Base-by-base conservation (phyloP, 1,284 basidiomycete genomes). In the Tilletia indica region DNA sequence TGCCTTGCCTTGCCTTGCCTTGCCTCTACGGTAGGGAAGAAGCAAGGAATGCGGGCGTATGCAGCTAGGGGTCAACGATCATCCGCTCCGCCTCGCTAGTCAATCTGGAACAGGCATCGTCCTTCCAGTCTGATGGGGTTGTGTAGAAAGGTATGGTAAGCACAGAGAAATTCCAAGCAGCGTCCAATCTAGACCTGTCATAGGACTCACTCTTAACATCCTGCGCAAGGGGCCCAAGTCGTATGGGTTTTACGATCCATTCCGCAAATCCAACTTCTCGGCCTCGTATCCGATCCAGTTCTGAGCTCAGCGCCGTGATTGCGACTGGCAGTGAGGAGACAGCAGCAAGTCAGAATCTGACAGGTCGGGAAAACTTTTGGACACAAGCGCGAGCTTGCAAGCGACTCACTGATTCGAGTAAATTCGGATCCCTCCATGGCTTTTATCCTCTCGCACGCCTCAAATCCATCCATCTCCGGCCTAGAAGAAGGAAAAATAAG, bases 381-480 rank as follows among this genome's bases (percentile, higher is more conserved):
- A 31, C 25, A n/a, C n/a, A 45, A 14, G 42, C 14, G 42, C 6
- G 16, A 19, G 21, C 16, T 8, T 19, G 51, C 51, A 19, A 11
- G 51, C 8, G 8, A 54, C 51, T 19, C 3, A 54, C 51, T 54
- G 51, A 54, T 54, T n/a, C 21, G 51, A 8, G 11, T n/a, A 8
- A 11, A 9, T 25, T 54, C 51, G 6, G 51, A 54, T 25, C 51
- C 51, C 6, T 54, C 51, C 19, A 54, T 19, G 6, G 51, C 51
- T 25, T 54, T 54, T 2, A 54, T 54, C 4, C n/a, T 54, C 51
- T 54, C 51, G 51, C 51, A 54, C 51, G 51, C 51, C 51, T 54
- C 51, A 3, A 54, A 54, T 2, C 51, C 51, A 25, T 54, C 51
- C 51, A 54, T 54, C 51, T 54, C 51, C 19, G 51, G 51, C 51